Evolutionary conservation across 176 grass and related monocot genomes (phyloP), one percentile per base, ranked within the genome.

Genomic region (Juncus inflexus): DNA sequence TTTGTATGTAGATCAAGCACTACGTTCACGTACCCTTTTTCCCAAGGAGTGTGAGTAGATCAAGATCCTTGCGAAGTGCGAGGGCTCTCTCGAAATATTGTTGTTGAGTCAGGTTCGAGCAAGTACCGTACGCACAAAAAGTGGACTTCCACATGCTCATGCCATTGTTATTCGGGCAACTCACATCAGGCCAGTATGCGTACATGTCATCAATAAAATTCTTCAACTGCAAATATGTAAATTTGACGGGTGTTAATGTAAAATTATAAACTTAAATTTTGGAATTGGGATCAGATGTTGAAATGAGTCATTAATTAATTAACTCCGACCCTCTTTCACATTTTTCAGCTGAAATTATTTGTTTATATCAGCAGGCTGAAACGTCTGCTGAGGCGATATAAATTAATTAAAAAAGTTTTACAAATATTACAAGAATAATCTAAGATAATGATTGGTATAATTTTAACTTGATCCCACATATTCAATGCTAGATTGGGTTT

Each of bases 151-250:
- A 79, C 49, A 38, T 68, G 3, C 35, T 12, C 12, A 10, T 5
- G 13, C 67, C 76, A 11, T 72, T 65, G 67, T 79, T 79, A 59
- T 35, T 57, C 2, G 76, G 76, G 39, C 67, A 79, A 6, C 4
- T 58, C 38, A 79, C 37, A 37, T 79, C 39, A 35, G 76, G 5
- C 47, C 67, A 79, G 67, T 72, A 72, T 10, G 67, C 2, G 47
- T 15, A 65, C 60, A 72, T 54, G 12, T 79, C 19, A 3, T 52
- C 19, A 5, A 73, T 71, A 11, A 72, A 55, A 1, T 50, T 16
- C 51, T 10, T 58, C 38, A 79, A 50, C 77, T 79, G 59, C 15
- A 37, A 56, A 69, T 52, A 8, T 62, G 19, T 69, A 13, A 50
- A 66, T 66, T 42, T 70, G 14, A 7, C 42, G 43, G 52, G 5